Evolutionary conservation across 2,329 filamentous ascomycete genomes (phyloP), one percentile per base, ranked within the genome.

Genomic region (Coccinonectria pachysandricola): DNA sequence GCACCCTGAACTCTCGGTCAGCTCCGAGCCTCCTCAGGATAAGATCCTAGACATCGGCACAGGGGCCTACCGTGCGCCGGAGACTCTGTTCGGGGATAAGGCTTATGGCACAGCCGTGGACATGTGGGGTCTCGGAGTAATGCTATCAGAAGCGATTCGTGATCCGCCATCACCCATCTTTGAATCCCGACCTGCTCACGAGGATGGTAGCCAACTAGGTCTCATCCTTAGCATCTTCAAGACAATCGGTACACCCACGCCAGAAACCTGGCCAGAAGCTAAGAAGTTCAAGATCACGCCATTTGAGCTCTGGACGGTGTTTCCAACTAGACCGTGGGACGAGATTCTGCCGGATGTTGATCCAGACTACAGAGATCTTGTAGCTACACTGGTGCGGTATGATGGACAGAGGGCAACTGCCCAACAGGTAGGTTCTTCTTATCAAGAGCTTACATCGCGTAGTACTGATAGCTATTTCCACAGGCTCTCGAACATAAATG

Each of bases 1-100:
- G 86, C 75, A 79, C 39, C 71, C 79, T 3, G 53, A 64, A 8
- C 44, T 69, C 32, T 65, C 72, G 5, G 55, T 62, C 12, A 56
- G 59, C 4, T 68, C 71, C 9, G 91, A 98, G 49, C 68, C 77
- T 1, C 62, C 73, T 2, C 51, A 72, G 28, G 46, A 64, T 28
- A 96, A 96, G 55, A 80, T 94, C 27, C 78, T 91, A 6, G 92
- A 98, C 50, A 82, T 98, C 14, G 91, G 91, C 18, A 96, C 88
- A 2, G 88, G 87, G 0, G 74, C 81, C 24, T 98, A 98, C 56
- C 75, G 92, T 12, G 72, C 88, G 0, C 91, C 91, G 0, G 92
- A 98, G 48, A 71, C 87, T 1, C 64, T 98, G 6, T 96, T 98
- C 49, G 91, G 86, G 1, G 68, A 87, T 51, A 74, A 68, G 25